A percentile compares a stretch with the other conserved stretches of the same genome.
These are phyloP conservation scores for Aspergillus diversus DNA, from an alignment of 495 filamentous ascomycete genomes.

Conservation along the genomic window DNA sequence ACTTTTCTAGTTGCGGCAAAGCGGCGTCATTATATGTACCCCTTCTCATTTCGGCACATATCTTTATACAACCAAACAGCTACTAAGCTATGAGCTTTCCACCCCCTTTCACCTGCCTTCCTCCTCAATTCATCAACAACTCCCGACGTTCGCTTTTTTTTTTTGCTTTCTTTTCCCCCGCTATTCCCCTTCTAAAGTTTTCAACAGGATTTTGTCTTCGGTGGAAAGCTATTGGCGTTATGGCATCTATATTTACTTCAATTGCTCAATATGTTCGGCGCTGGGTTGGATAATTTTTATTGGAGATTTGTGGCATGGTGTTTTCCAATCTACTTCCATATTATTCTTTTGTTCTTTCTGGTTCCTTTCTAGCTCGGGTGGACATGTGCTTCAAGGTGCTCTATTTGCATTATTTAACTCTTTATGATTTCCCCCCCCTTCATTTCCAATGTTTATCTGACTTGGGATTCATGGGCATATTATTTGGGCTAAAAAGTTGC, in stretches of 20 bases:
- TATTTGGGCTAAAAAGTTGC: conserved; percentile 29
- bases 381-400: conserved; percentile 18
- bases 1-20: not conserved
- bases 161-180: conserved; percentile 27
- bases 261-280: conserved; percentile 36
- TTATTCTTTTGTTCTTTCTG: conserved; percentile 9
- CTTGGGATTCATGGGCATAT: conserved; percentile 25
- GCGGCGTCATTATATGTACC: not conserved
- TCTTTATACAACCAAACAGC: not conserved
- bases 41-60: not conserved
- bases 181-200: conserved; percentile 19
- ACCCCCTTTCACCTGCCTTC: not conserved
- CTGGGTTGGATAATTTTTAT: conserved; percentile 33
- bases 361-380: conserved; percentile 10
- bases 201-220: conserved; percentile 31
- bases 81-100: not conserved
- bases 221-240: conserved; percentile 40
- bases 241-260: conserved; percentile 31
- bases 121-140: conserved; percentile 17
- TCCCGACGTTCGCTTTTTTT: conserved; percentile 21
- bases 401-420: conserved; percentile 24
- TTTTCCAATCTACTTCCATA: conserved; percentile 18
- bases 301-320: conserved; percentile 28
- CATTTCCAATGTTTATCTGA: conserved; percentile 6
- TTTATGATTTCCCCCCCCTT: conserved; percentile 15